Evolutionary conservation across 495 filamentous ascomycete genomes (phyloP).

Genomic region (Neurospora sp.): DNA sequence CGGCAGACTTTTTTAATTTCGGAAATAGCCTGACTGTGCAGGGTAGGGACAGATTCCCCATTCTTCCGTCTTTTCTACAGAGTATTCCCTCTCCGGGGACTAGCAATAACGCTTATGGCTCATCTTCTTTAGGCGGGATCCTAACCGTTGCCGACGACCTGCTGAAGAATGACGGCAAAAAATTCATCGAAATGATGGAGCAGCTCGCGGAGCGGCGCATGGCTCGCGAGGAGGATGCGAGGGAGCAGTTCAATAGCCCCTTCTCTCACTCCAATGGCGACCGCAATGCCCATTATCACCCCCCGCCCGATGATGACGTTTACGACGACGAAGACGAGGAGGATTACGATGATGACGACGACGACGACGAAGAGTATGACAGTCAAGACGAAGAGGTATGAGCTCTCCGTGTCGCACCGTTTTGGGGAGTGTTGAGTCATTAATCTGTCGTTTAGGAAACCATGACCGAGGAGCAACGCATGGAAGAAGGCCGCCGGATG

Average conservation of each 20-base stretch:
- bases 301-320: conserved; percentile 59
- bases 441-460: conserved; percentile 56
- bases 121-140: conserved; percentile 69
- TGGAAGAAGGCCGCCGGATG: conserved; percentile 98
- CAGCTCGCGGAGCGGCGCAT: conserved; percentile 95
- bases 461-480: conserved; percentile 96
- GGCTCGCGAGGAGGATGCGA: conserved; percentile 88
- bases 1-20: conserved; percentile 88
- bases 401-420: conserved; percentile 1
- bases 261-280: conserved; percentile 44
- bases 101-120: conserved; percentile 34
- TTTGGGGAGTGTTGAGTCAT: conserved; percentile 6
- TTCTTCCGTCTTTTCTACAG: conserved; percentile 26
- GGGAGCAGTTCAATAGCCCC: conserved; percentile 54
- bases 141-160: conserved; percentile 97
- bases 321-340: conserved; percentile 55
- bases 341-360: conserved; percentile 62
- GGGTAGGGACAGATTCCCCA: conserved; percentile 52
- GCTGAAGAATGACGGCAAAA: conserved; percentile 96
- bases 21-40: conserved; percentile 94
- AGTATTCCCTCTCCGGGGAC: conserved; percentile 25
- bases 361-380: conserved; percentile 77
- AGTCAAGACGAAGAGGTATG: conserved; percentile 70
- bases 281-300: conserved; percentile 35
- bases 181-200: conserved; percentile 99